Base-by-base conservation (phyloP, 2,329 filamentous ascomycete species). In the Elsinoe batatas region DNA sequence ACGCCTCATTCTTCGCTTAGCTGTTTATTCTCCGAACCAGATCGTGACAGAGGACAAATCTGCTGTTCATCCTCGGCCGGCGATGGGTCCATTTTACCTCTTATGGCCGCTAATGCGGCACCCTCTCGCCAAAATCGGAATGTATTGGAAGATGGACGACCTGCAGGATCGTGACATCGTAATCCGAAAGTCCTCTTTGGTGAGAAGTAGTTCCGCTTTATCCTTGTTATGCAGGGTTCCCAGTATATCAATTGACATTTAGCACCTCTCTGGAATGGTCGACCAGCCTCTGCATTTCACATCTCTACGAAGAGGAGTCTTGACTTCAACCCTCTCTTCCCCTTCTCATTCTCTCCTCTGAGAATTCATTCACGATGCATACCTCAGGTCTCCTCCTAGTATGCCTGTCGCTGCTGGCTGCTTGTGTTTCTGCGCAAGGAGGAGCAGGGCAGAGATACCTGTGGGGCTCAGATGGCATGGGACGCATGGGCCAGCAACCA, bases 391-490 rank as follows among this genome's bases (percentile, higher is more conserved):
- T 60, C 46, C 30, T 44, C 36, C 44, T 56, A 13, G 32, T 49
- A 18, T 51, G 32, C 18, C 12, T 38, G 15, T 58, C 57, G 40
- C 38, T 58, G 17, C 47, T 58, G 56, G 57, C 55, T 36, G 47
- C 58, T 11, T 55, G 53, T 30, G 55, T 57, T 5, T 56, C 50
- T 37, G 56, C 57, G 17, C 56, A 55, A 57, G 51, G 42, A 13
- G 20, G 49, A 11, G 56, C 54, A 18, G 49, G 54, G 15, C 43
- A 40, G 13, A 49, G 37, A 17, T 58, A 60, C 20, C n/a, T 57
- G 30, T 58, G 55, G 54, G 58, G 57, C 43, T 50, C 55, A 47
- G 58, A 57, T 30, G 49, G 55, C 15, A 60, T 60, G 57, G 57
- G 57, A 26, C 58, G 57, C 44, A 58, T 60, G 58, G 35, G 38